These are phyloP conservation scores for Clarireedia monteithiana DNA, from an alignment of 2,329 filamentous ascomycete genomes.

Conservation along the genomic window DNA sequence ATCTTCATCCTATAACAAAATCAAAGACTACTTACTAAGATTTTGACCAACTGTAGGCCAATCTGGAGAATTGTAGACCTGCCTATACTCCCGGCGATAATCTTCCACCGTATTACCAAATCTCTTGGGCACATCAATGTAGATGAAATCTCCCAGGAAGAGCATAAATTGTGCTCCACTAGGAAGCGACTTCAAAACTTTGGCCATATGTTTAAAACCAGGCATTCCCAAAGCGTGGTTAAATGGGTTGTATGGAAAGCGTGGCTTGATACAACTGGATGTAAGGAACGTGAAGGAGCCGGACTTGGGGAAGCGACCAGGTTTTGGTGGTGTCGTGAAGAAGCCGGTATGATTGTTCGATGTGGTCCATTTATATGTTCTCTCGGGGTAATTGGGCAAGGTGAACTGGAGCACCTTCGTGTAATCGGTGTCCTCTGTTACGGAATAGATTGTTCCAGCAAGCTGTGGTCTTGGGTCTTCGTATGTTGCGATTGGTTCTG, in stretches of 20 bases:
- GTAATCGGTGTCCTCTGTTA: conserved; percentile 74
- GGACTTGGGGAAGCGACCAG: conserved; percentile 32
- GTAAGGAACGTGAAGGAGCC: conserved; percentile 84
- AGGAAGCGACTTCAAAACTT: conserved; percentile 58
- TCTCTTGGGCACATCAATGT: conserved; percentile 77
- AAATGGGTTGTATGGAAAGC: conserved; percentile 82
- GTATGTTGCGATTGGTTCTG: conserved; percentile 41
- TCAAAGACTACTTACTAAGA: conserved; percentile 46
- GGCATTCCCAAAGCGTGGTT: conserved; percentile 76
- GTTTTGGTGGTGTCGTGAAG: conserved; percentile 68
- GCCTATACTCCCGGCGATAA: conserved; percentile 86
- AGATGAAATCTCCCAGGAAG: conserved; percentile 85
- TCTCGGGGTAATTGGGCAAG: conserved; percentile 57
- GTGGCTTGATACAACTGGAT: conserved; percentile 85
- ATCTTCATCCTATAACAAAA: not conserved
- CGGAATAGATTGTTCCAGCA: conserved; percentile 55
- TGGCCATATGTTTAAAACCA: conserved; percentile 69
- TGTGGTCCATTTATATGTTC: conserved; percentile 72
- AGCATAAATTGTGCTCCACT: conserved; percentile 66
- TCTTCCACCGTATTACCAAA: conserved; percentile 65
- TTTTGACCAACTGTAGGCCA: conserved; percentile 70
- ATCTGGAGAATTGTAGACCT: conserved; percentile 91
- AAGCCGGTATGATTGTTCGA: conserved; percentile 82
- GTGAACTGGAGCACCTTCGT: conserved; percentile 64
- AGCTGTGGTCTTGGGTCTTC: conserved; percentile 58